Evolutionary conservation across 306 rosid species (phyloP), one percentile per base, ranked within the genome.

Genomic region (Lupinus albus): DNA sequence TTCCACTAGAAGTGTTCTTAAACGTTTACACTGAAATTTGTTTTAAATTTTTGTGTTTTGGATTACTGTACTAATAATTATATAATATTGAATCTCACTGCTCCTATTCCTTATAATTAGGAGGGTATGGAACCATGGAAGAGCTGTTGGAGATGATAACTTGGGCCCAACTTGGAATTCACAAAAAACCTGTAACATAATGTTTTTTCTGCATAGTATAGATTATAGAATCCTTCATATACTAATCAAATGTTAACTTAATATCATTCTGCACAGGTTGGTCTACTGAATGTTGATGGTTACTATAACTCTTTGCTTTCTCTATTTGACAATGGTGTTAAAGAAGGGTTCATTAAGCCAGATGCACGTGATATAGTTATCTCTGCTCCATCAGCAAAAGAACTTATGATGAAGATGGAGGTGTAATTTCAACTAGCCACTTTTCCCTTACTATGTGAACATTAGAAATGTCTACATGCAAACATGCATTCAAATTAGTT

Each of bases 121-220:
- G 97, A 85, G 97, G 97, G 67, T 92, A 92, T 78, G 97, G 97
- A 80, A 92, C 97, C 15, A 87, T 92, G 98, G 98, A 92, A 77
- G 98, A 92, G 80, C 83, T 86, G 64, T 53, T 92, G 85, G 96
- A 89, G 84, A 87, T 92, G 89, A 92, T 92, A 79, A 89, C 98
- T 36, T 89, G 98, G 98, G 87, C 95, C 51, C 97, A 92, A 59
- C 95, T 92, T 28, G 97, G 96, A 61, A 92, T 92, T 82, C 97
- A 92, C 70, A 87, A 79, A 76, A 92, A 92, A 64, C 89, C 97
- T 59, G 97, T 92, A 79, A 75, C 47, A 14, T 55, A 6, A 61
- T 52, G 28, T 48, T 66, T 68, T 74, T 33, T 32, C 59, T 44
- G 4, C 46, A 51, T 64, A 65, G 49, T 68, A 36, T 64, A 68